A percentile compares a stretch with the other conserved stretches of the same genome.
Conservation (phyloP, 169 alveolate genomes). For the Eimeria sp. region DNA sequence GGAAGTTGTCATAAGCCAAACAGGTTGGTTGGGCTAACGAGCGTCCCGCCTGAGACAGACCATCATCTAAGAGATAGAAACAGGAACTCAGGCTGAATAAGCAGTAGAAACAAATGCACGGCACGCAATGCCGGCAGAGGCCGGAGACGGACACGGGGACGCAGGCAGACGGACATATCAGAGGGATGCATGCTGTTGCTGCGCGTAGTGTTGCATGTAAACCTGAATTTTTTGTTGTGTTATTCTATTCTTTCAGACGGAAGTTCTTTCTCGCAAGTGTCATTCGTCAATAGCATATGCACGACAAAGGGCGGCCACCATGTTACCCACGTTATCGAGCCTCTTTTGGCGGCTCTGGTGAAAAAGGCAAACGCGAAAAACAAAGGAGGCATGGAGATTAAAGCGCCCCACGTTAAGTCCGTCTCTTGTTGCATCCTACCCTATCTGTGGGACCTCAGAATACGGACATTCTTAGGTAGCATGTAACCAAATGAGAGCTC, state of each 20-base stretch:
- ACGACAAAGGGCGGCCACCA: conserved; percentile 99
- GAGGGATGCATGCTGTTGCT: not conserved
- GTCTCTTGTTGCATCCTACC: not conserved
- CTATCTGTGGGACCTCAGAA: not conserved
- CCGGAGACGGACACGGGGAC: not conserved
- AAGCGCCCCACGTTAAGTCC: conserved; percentile 95
- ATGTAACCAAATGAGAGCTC: not conserved
- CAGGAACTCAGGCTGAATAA: not conserved
- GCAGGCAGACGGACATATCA: not conserved
- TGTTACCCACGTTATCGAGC: conserved; percentile 98
- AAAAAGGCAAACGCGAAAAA: conserved; percentile 97
- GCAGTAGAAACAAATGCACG: not conserved
- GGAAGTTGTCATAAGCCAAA: conserved; percentile 92
- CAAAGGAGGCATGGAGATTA: conserved; percentile 96
- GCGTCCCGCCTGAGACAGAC: conserved; percentile 13
- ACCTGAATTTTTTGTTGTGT: not conserved
- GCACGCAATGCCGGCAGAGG: not conserved
- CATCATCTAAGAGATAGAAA: not conserved
- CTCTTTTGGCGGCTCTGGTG: conserved; percentile 95
- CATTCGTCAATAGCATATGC: conserved; percentile 99
- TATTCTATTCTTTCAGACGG: conserved; percentile 26
- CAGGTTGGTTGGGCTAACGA: conserved; percentile 70
- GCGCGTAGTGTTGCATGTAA: not conserved
- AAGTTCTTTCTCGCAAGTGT: conserved; percentile 96
- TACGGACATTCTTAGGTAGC: not conserved